Conservation (phyloP, 192 early-diverging fungal species). For the Gaertneriomyces sp. region DNA sequence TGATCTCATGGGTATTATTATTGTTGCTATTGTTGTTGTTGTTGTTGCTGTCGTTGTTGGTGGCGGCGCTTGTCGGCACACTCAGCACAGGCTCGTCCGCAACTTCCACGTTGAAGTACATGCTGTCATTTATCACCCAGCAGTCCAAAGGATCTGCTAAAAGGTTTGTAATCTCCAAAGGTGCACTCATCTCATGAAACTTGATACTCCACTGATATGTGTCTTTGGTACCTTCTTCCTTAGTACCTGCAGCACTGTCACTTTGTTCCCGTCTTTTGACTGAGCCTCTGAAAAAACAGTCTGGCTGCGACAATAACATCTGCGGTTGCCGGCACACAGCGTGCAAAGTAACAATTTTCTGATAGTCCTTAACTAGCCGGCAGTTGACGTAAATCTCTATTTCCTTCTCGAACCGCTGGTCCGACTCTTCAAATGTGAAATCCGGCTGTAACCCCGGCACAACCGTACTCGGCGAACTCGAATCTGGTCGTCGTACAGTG, state of each 20-base stretch:
- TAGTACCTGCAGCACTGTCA: slow-evolving; percentile 5
- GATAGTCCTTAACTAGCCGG: slow-evolving; percentile 76
- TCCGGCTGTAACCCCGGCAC: slow-evolving; percentile 31
- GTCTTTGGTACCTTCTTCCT: slow-evolving; percentile 34
- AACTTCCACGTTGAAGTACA: slow-evolving; percentile 65
- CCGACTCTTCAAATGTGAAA: slow-evolving; percentile 43
- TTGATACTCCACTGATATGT: slow-evolving; percentile 43
- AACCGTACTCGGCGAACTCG: slow-evolving; percentile 12
- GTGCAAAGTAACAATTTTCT: slow-evolving; percentile 61
- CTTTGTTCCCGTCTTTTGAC: slow-evolving; percentile 23
- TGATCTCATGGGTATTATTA: too few relatives aligned
- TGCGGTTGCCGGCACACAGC: slow-evolving; percentile 62
- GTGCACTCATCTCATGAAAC: slow-evolving; percentile 37
- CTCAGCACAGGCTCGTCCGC: neutral
- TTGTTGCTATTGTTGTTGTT: too few relatives aligned
- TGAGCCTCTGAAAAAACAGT: slow-evolving; percentile 33
- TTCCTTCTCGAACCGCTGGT: slow-evolving; percentile 60
- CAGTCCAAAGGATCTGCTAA: slow-evolving; percentile 55
- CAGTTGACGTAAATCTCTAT: slow-evolving; percentile 77
- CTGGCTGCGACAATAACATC: slow-evolving; percentile 35
- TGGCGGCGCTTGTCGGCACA: neutral
- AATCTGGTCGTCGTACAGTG: neutral
- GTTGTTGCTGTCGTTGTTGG: neutral
- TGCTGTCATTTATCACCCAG: slow-evolving; percentile 67
- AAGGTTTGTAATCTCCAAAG: slow-evolving; percentile 55